phyloP scores from a whole-genome alignment of 305 asterid species.

The Stenogyne calaminthoides region DNA sequence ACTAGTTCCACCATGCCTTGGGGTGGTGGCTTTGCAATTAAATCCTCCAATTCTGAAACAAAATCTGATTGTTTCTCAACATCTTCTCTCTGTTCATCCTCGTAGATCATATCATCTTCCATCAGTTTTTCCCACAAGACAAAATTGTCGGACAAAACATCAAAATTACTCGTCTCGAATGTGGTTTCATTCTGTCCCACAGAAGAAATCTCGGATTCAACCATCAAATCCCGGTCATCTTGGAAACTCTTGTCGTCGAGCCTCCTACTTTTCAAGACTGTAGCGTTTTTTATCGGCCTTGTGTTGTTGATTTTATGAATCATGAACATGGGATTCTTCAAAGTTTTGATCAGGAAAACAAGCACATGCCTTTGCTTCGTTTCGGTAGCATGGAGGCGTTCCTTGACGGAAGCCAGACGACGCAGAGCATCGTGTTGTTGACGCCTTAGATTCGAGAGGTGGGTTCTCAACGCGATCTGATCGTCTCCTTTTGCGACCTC shows the following conservation, averaged over 20 bases:
- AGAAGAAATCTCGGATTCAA: neutral
- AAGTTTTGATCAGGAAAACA: slow-evolving; percentile 42
- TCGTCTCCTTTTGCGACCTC: slow-evolving; percentile 54
- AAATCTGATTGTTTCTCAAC: slow-evolving; percentile 48
- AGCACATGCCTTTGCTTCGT: slow-evolving; percentile 52
- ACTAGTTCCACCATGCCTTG: slow-evolving; percentile 24
- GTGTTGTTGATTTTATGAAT: slow-evolving; percentile 38
- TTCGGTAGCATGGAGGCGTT: slow-evolving; percentile 48
- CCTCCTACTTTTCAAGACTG: slow-evolving; percentile 45
- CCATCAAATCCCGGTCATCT: slow-evolving; percentile 38
- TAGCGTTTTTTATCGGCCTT: slow-evolving; percentile 16
- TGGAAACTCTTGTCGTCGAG: slow-evolving; percentile 35
- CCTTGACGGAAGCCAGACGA: slow-evolving; percentile 38
- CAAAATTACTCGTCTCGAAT: slow-evolving; percentile 12
- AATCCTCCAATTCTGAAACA: slow-evolving; percentile 50
- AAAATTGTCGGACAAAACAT: slow-evolving; percentile 50
- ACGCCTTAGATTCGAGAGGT: slow-evolving; percentile 53
- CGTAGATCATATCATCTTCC: slow-evolving; percentile 89
- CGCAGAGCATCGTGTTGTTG: slow-evolving; percentile 51
- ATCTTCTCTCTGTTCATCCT: slow-evolving; percentile 10
- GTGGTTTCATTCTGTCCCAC: too few relatives aligned
- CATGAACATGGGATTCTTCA: slow-evolving; percentile 46
- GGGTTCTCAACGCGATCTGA: slow-evolving; percentile 39
- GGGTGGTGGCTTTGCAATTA: slow-evolving; percentile 32
- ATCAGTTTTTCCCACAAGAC: slow-evolving; percentile 91